phyloP scores from a whole-genome alignment of 306 rosid genomes.

The Trichosanthes cucumerina region DNA sequence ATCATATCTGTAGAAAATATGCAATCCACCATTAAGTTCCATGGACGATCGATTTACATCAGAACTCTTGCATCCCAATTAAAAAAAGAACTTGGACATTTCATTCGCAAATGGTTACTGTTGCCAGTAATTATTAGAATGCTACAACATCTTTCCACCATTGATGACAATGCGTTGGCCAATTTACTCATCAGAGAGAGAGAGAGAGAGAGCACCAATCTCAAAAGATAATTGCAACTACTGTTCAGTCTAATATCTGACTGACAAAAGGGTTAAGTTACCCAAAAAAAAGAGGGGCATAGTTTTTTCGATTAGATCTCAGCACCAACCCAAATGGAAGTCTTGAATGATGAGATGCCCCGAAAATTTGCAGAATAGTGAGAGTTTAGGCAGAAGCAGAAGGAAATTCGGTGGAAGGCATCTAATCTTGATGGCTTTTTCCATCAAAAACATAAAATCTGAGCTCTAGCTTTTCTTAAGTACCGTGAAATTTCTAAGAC shows the following conservation, averaged over 20 bases:
- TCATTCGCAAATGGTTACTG: not conserved
- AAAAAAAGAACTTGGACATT: not conserved
- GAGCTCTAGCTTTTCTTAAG: not conserved
- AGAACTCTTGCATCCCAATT: not conserved
- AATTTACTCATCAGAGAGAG: not conserved
- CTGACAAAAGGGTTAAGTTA: not conserved
- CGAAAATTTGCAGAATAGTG: not conserved
- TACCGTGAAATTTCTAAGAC: not conserved
- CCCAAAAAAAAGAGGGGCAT: not conserved
- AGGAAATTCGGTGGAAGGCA: not conserved
- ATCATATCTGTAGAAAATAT: constrained; percentile 55
- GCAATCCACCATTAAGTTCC: constrained; percentile 15
- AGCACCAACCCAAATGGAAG: not conserved
- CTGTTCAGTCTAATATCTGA: not conserved
- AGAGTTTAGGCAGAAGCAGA: not conserved
- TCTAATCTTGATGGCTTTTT: not conserved
- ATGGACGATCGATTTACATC: not conserved
- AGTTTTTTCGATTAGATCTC: not conserved
- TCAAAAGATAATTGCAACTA: not conserved
- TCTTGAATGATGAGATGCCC: too few species aligned
- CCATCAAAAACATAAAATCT: not conserved
- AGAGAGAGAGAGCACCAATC: not conserved
- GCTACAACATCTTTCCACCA: not conserved
- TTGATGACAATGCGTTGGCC: not conserved
- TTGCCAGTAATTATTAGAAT: not conserved